Evolutionary conservation across 139 green algal species (phyloP).

Genomic region (Coccomyxa sp.): DNA sequence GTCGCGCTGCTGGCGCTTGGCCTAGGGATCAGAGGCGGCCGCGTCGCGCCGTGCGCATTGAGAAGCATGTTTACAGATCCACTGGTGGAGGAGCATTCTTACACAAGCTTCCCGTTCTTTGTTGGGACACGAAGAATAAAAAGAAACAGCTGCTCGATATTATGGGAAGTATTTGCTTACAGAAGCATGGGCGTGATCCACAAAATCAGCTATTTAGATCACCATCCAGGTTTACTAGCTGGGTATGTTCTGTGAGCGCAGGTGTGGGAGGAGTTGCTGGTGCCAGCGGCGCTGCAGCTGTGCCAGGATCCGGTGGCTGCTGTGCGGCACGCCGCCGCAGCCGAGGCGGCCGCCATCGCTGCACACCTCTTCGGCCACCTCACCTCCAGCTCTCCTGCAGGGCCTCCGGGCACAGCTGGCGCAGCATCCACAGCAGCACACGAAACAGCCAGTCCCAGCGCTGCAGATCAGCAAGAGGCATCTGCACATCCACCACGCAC

Average conservation of each 20-base stretch:
- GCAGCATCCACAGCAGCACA: neutral
- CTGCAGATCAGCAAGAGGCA: no score
- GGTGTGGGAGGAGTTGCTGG: slow-evolving; percentile 24
- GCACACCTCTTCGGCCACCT: slow-evolving; percentile 9
- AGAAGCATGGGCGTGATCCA: neutral
- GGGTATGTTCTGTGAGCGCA: neutral
- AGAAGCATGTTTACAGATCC: no score
- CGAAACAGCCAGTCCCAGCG: neutral
- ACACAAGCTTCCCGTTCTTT: no score
- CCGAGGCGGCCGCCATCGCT: slow-evolving; percentile 32
- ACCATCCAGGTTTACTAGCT: neutral
- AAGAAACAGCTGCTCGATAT: neutral
- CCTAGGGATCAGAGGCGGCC: no score
- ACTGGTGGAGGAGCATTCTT: no score
- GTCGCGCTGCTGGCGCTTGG: no score
- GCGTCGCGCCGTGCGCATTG: no score
- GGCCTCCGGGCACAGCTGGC: no score
- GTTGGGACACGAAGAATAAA: neutral
- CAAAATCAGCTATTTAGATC: neutral
- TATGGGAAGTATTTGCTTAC: neutral
- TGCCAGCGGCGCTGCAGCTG: slow-evolving; percentile 35
- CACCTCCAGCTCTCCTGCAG: neutral
- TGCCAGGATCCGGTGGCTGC: slow-evolving; percentile 43
- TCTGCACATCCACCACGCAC: no score
- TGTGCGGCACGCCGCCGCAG: slow-evolving; percentile 38